phyloP scores from a whole-genome alignment of 2,329 filamentous ascomycete genomes.

The Capronia epimyces region DNA sequence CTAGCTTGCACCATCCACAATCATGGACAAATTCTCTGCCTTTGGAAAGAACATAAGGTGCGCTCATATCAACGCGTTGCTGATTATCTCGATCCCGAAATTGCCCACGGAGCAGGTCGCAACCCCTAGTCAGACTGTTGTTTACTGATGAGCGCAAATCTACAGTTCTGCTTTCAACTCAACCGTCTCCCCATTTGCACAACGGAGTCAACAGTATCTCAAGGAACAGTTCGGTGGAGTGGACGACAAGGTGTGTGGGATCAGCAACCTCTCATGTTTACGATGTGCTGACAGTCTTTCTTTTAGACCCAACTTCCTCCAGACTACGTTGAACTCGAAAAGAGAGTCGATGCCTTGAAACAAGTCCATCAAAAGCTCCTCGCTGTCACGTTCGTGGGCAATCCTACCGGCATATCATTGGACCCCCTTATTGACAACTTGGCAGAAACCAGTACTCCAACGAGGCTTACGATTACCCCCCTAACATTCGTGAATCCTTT shows the following conservation, averaged over 20 bases:
- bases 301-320: conserved; percentile 84
- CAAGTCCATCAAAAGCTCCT: conserved; percentile 96
- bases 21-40: conserved; percentile 64
- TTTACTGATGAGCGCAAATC: conserved; percentile 31
- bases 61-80: conserved; percentile 20
- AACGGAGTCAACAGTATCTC: conserved; percentile 92
- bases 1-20: background rate
- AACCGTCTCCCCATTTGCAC: conserved; percentile 84
- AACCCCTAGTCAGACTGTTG: conserved; percentile 19
- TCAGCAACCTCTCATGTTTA: background rate
- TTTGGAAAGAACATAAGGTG: conserved; percentile 68
- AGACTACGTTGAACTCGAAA: conserved; percentile 97
- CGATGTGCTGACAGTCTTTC: background rate
- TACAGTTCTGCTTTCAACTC: conserved; percentile 58
- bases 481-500: conserved; percentile 97
- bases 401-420: background rate
- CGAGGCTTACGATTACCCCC: conserved; percentile 85
- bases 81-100: background rate
- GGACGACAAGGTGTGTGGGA: conserved; percentile 71
- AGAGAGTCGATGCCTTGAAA: conserved; percentile 95
- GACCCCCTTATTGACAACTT: conserved; percentile 7
- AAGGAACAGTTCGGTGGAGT: conserved; percentile 95
- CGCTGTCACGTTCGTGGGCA: conserved; percentile 71
- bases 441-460: conserved; percentile 83
- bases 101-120: background rate